Conservation (phyloP, 2,329 filamentous ascomycete genomes). For the Aspergillus thermomutatus region DNA sequence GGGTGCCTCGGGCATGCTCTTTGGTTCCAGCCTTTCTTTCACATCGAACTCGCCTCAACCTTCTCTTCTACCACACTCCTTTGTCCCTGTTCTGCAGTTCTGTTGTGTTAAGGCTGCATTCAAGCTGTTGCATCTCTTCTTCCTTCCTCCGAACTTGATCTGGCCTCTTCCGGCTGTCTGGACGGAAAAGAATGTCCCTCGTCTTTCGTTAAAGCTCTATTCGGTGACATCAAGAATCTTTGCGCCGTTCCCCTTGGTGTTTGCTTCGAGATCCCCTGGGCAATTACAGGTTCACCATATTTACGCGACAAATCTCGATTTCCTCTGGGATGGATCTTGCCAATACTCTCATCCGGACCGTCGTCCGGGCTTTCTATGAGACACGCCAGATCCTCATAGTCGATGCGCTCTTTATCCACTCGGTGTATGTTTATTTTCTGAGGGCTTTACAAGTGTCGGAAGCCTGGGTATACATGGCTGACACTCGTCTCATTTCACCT, state of each 20-base stretch:
- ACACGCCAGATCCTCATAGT: conserved; percentile 79
- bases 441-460: neutral
- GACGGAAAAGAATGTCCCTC: conserved; percentile 4
- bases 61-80: neutral
- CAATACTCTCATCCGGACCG: conserved; percentile 78
- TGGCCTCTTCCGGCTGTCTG: neutral
- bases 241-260: neutral
- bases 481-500: conserved; percentile 8
- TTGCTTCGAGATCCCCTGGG: neutral
- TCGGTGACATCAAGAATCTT: neutral
- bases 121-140: neutral
- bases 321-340: conserved; percentile 57
- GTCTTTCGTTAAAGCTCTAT: neutral
- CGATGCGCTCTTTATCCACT: conserved; percentile 74
- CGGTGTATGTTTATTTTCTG: conserved; percentile 51
- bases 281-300: neutral
- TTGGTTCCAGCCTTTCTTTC: neutral
- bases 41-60: neutral
- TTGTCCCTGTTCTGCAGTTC: neutral
- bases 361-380: conserved; percentile 81
- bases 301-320: neutral
- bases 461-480: neutral
- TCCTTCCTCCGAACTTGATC: neutral
- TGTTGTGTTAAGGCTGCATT: neutral
- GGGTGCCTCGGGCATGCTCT: neutral